Base-by-base conservation (phyloP, 306 rosid genomes). In the Trifolium dubium region DNA sequence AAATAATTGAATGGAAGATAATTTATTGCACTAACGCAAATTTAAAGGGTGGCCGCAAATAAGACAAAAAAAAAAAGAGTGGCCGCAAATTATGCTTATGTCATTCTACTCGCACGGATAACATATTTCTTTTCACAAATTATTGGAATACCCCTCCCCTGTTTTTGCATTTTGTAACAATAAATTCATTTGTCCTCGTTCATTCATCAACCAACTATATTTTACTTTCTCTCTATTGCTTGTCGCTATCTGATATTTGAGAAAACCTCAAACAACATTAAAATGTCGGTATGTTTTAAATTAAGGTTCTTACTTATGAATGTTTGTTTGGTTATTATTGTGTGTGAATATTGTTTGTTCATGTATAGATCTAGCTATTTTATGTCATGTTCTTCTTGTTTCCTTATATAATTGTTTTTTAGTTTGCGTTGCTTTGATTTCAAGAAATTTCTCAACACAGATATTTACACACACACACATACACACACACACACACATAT, bases 261-360 rank as follows among this genome's bases (percentile, higher is more conserved):
- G 54, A 32, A 53, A 66, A 66, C 70, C 30, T 35, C 8, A 54
- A 44, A 65, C 17, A 13, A 5, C 60, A 44, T 54, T 73, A 30
- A 63, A 59, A 88, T 88, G 89, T 82, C 85, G 86, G 92, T 83
- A 49, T 79, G 88, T 77, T 69, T 80, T 10, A 6, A 44, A 11
- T 18, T 11, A 11, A 28, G n/a, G 7, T 79, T 70, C 18, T 3
- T 4, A 29, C 56, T 13, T 69, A 30, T 37, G 7, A 15, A 17
- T 58, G 54, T 76, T 23, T 67, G 64, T 76, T 39, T 67, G 74
- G 7, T 53, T 15, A 39, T 9, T 67, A 1, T 19, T 46, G 19
- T 4, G 9, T 68, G 32, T n/a, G n/a, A 46, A 67, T 54, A 4
- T 47, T 39, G 18, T 39, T 5, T 58, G 41, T 35, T 60, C 23